A percentile compares a stretch with the other conserved stretches of the same genome.
These are phyloP conservation scores for Penicillium psychrofluorescens DNA, from an alignment of 495 filamentous ascomycete species.

Conservation along the genomic window DNA sequence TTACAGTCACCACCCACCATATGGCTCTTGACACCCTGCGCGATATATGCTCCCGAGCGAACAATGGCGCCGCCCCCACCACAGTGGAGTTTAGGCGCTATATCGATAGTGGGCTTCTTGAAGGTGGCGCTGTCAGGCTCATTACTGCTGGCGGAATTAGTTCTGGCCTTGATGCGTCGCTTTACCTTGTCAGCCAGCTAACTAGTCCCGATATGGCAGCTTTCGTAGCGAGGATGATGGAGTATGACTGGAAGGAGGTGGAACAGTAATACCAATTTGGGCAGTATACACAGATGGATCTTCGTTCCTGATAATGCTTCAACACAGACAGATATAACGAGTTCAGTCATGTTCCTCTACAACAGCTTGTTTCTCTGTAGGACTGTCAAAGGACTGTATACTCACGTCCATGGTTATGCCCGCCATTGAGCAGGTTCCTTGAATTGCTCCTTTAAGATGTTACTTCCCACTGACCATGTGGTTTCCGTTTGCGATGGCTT, in stretches of 20 bases:
- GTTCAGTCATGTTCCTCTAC: no score
- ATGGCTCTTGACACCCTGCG: constrained; percentile 62
- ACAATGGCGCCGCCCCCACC: constrained; percentile 43
- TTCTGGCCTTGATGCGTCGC: constrained; percentile 67
- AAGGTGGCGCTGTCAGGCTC: constrained; percentile 62
- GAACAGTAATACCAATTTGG: constrained; percentile 27
- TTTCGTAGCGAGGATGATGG: constrained; percentile 60
- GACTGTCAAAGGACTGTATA: no score
- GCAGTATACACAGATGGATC: no score
- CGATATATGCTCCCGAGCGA: constrained; percentile 45
- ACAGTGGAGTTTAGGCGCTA: constrained; percentile 74
- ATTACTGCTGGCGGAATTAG: constrained; percentile 71
- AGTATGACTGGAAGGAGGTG: constrained; percentile 65
- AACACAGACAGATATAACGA: no score
- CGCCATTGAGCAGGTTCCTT: no score
- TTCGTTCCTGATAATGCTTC: no score
- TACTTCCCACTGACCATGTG: no score
- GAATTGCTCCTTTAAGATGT: no score
- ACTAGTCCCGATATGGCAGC: constrained; percentile 59
- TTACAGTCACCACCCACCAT: constrained; percentile 67
- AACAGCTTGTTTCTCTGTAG: no score
- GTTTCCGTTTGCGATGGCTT: no score
- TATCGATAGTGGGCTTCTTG: constrained; percentile 57
- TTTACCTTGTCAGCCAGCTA: constrained; percentile 71
- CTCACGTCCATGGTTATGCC: no score